Evolutionary conservation across 2,329 filamentous ascomycete genomes (phyloP), one percentile per base, ranked within the genome.

Genomic region (Mollisia scopiformis): DNA sequence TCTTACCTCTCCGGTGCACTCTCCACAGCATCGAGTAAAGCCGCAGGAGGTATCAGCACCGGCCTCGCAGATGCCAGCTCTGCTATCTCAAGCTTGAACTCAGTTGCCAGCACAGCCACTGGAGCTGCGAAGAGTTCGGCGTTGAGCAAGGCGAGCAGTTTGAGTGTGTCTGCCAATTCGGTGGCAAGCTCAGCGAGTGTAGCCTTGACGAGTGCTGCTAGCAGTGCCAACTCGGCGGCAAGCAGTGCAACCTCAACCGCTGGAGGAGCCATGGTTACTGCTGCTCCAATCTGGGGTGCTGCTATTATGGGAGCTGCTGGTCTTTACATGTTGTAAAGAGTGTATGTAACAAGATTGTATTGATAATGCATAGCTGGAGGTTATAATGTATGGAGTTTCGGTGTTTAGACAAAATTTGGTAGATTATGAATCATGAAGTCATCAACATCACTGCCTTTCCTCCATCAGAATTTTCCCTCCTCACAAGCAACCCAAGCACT

Each of bases 401-500:
- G 39, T 35, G 31, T 11, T 13, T 8, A 14, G 11, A 35, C 23
- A 43, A 5, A n/a, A 10, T 43, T 21, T 23, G n/a, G 4, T 23
- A 43, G n/a, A 43, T 10, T 19, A 43, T 43, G 2, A 43, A 43
- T 43, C 39, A 43, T 21, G 4, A 43, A 43, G 13, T 43, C 39
- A 21, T 43, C 39, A 21, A 5, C 7, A n/a, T 10, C n/a, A 43
- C n/a, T 19, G 7, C 39, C 14, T 19, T 19, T 16, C 37, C 19
- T 21, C 23, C 39, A 43, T 47, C 8, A 21, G 3, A 8, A 10
- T 23, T 23, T 6, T 43, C 6, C 7, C 13, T 19, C n/a, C 39
- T 47, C 43, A 47, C 43, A 47, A 11, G 76, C 77, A 27, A 72
- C 70, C 76, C 75, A 78, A 33, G 77, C 77, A 62, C 74, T 77